Conservation (phyloP, 495 filamentous ascomycete genomes). For the Apodospora peruviana region DNA sequence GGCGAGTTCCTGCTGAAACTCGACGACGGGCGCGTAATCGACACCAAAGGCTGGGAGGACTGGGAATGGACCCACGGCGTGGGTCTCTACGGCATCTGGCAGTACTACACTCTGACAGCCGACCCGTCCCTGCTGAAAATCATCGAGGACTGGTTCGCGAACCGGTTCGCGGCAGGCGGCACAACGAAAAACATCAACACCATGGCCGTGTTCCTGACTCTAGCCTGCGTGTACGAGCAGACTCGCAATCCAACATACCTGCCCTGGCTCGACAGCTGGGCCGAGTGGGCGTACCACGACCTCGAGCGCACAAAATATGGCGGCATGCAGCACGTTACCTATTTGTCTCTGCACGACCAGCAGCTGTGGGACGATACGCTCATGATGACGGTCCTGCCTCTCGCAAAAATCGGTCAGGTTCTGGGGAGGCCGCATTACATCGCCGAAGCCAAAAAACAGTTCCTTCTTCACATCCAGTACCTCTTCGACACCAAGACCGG, state of each 20-base stretch:
- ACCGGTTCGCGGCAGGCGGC: slow-evolving; percentile 58
- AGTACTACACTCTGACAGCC: slow-evolving; percentile 64
- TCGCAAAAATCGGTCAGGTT: slow-evolving; percentile 68
- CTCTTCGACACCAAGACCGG: slow-evolving; percentile 62
- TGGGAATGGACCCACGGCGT: slow-evolving; percentile 84
- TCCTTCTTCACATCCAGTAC: slow-evolving; percentile 66
- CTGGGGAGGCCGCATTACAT: slow-evolving; percentile 60
- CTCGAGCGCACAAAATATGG: slow-evolving; percentile 61
- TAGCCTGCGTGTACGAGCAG: slow-evolving; percentile 66
- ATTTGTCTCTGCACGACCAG: slow-evolving; percentile 56
- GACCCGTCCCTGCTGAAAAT: slow-evolving; percentile 44
- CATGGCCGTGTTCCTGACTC: slow-evolving; percentile 66
- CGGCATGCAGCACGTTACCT: slow-evolving; percentile 71
- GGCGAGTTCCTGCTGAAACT: slow-evolving; percentile 64
- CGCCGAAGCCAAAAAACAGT: slow-evolving; percentile 68
- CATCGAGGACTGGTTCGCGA: slow-evolving; percentile 64
- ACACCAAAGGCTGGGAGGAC: slow-evolving; percentile 71
- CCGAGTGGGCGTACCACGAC: slow-evolving; percentile 70
- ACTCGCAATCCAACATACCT: slow-evolving; percentile 55
- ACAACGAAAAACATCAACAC: slow-evolving; percentile 82
- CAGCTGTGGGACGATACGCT: slow-evolving; percentile 75
- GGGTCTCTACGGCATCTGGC: slow-evolving; percentile 71
- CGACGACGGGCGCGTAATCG: slow-evolving; percentile 64
- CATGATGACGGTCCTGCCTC: slow-evolving; percentile 75
- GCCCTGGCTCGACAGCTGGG: slow-evolving; percentile 69